Percentiles rank a stretch among this genome's conserved stretches.
phyloP scores from a whole-genome alignment of 176 grass and related monocot species.

The Ensete glaucum region DNA sequence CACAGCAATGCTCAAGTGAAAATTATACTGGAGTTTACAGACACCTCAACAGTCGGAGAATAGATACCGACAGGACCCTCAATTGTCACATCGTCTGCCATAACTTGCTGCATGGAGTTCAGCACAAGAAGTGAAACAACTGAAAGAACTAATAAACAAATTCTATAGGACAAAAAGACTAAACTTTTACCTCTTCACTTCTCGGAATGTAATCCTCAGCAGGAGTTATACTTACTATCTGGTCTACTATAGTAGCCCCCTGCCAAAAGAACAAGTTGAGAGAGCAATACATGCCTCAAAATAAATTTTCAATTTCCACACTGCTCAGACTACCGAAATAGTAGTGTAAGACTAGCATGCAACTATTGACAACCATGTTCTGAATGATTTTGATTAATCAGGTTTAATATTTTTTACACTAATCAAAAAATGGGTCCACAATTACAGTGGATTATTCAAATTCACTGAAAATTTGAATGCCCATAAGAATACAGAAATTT shows the following conservation, averaged over 20 bases:
- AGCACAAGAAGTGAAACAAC: conserved; percentile 1
- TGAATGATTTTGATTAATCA: too few species aligned
- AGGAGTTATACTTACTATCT: conserved; percentile 67
- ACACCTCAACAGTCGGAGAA: conserved; percentile 44
- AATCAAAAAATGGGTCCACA: too few species aligned
- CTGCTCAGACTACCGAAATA: not conserved
- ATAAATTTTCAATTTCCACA: conserved; percentile 3
- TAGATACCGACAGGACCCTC: conserved; percentile 22
- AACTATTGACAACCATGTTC: too few species aligned
- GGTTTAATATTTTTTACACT: too few species aligned
- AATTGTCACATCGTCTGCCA: conserved; percentile 30
- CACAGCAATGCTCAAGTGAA: not conserved
- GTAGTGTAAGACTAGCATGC: too few species aligned
- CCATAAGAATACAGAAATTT: too few species aligned
- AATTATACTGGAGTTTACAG: conserved; percentile 29
- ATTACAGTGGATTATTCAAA: too few species aligned
- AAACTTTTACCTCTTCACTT: conserved; percentile 43
- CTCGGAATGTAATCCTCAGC: conserved; percentile 83
- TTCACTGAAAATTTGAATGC: too few species aligned
- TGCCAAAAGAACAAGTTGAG: conserved; percentile 25
- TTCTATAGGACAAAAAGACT: not conserved
- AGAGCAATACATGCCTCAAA: too few species aligned
- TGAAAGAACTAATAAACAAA: not conserved
- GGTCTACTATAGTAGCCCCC: conserved; percentile 93
- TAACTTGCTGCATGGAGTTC: conserved; percentile 40